A percentile compares a stretch with the other conserved stretches of the same genome.
These are phyloP conservation scores for Chrysosporium keratinophilum DNA, from an alignment of 2,329 filamentous ascomycete species.

Conservation along the genomic window DNA sequence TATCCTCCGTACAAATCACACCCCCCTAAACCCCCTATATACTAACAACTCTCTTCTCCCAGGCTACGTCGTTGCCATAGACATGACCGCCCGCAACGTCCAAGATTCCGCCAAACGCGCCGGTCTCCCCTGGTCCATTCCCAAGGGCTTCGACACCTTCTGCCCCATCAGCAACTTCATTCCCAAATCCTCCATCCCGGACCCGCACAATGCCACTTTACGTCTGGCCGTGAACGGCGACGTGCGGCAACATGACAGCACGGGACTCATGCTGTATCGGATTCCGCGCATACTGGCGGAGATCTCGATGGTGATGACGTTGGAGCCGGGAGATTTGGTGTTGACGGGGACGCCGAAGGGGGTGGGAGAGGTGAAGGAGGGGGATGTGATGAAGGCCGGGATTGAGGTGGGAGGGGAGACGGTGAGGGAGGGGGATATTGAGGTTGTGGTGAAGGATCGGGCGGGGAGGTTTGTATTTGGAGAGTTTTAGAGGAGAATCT, in stretches of 20 bases:
- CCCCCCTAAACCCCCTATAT: not conserved
- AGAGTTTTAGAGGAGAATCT: conserved; percentile 39
- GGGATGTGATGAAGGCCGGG: conserved; percentile 78
- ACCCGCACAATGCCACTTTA: conserved; percentile 81
- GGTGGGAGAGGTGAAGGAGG: conserved; percentile 72
- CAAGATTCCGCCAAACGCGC: conserved; percentile 97
- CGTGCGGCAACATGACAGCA: conserved; percentile 71
- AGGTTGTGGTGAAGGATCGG: conserved; percentile 71
- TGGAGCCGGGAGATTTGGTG: conserved; percentile 84
- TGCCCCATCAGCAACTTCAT: conserved; percentile 76
- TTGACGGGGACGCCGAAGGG: conserved; percentile 97
- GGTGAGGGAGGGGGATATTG: conserved; percentile 71
- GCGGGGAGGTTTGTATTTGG: conserved; percentile 65
- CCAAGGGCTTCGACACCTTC: conserved; percentile 98
- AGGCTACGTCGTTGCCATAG: conserved; percentile 85
- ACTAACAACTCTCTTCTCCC: not conserved
- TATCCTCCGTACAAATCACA: too few relatives aligned
- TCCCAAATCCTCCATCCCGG: conserved; percentile 63
- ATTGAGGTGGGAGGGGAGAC: conserved; percentile 71
- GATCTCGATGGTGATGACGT: conserved; percentile 88
- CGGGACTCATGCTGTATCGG: conserved; percentile 85
- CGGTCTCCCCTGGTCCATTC: conserved; percentile 89
- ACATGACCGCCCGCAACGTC: conserved; percentile 93
- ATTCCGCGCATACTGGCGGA: conserved; percentile 81
- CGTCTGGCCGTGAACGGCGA: conserved; percentile 75